Base-by-base conservation (phyloP, 345 rosid species). In the Pistacia integerrima region DNA sequence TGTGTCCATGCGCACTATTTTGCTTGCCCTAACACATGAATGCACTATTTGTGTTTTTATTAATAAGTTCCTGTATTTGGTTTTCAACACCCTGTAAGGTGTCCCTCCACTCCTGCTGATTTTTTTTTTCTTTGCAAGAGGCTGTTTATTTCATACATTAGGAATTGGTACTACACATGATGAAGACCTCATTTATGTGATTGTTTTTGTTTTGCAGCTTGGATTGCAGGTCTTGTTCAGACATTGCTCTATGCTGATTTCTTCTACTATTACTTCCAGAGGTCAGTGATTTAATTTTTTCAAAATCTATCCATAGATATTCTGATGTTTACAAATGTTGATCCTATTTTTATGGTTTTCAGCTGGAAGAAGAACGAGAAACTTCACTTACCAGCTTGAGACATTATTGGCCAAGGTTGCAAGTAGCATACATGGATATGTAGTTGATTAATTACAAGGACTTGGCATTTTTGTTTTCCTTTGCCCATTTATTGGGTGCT, bases 311-410 rank as follows among this genome's bases (percentile, higher is more conserved):
- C 64, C 41, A 44, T 0, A 22, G 20, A 8, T 20, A 0, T 64
- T 48, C 62, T 69, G 11, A 52, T 62, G 48, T 73, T 62, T 54
- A 54, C 41, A 11, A 44, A 44, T 64, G 20, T 22, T 75, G 54
- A 74, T 64, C 62, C 56, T 9, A 1, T 17, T 67, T 74, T 28
- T n/a, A 49, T 61, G 17, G 67, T 46, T 22, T 58, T 85, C 91
- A 94, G 98, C 85, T 94, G 94, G 97, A 92, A 90, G 85, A 92
- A 89, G 90, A 90, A 94, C 75, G 86, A 76, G 77, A 92, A 85
- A 89, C 95, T 93, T 41, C 86, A 93, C 78, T 86, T 93, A 72
- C 97, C 95, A 0, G 98, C 98, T 60, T 94, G 89, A 88, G 64
- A 33, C 69, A 22, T 61, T 5, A 33, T 30, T 3, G 48, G 35